Conservation (phyloP, 495 filamentous ascomycete species). For the Penicillium nucicola region DNA sequence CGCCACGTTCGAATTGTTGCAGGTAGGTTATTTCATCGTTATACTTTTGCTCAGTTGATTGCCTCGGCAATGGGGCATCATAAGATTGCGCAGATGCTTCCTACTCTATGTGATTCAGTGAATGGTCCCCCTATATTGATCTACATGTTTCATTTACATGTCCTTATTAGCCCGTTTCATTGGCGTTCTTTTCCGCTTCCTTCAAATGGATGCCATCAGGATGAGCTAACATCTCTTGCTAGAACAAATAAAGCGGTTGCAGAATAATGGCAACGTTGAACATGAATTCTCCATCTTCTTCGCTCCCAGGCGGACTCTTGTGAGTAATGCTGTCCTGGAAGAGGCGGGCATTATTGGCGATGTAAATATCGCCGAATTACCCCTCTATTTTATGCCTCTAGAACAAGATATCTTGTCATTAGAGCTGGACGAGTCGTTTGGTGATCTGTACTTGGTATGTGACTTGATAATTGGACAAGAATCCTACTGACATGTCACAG, state of each 20-base stretch:
- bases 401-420: slow-evolving; percentile 89
- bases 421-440: slow-evolving; percentile 82
- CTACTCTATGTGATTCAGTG: slow-evolving; percentile 63
- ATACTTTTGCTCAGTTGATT: neutral
- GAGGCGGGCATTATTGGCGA: slow-evolving; percentile 92
- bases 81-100: slow-evolving; percentile 58
- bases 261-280: slow-evolving; percentile 76
- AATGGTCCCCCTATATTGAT: slow-evolving; percentile 66
- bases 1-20: slow-evolving; percentile 79
- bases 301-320: slow-evolving; percentile 85
- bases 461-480: slow-evolving; percentile 10
- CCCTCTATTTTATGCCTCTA: slow-evolving; percentile 84
- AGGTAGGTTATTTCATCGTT: slow-evolving; percentile 58
- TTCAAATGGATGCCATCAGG: slow-evolving; percentile 51
- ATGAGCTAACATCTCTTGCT: slow-evolving; percentile 50
- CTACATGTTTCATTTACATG: slow-evolving; percentile 14
- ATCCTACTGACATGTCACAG: slow-evolving; percentile 27
- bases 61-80: slow-evolving; percentile 44
- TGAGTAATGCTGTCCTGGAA: slow-evolving; percentile 89
- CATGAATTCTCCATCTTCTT: slow-evolving; percentile 96
- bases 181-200: slow-evolving; percentile 37
- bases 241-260: slow-evolving; percentile 92
- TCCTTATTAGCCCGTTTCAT: slow-evolving; percentile 41
- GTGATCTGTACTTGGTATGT: slow-evolving; percentile 75
- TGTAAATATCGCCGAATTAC: slow-evolving; percentile 79